phyloP scores from a whole-genome alignment of 75 land plant genomes.

The Pinus tabuliformis region DNA sequence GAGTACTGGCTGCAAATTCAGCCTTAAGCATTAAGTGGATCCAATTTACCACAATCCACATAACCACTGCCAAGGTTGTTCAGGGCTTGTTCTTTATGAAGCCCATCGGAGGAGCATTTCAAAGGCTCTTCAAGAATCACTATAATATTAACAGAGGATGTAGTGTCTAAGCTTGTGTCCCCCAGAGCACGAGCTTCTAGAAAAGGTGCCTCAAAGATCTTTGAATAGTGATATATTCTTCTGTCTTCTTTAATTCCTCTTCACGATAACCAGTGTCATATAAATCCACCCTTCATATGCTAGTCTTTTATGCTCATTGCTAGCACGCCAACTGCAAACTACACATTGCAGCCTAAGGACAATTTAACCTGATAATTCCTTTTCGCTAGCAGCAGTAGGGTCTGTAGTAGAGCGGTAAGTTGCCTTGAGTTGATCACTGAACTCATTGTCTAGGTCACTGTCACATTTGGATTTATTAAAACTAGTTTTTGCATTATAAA shows the following conservation, averaged over 20 bases:
- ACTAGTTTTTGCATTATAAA: too few species aligned
- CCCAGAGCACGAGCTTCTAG: conserved; percentile 86
- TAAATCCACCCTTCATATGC: conserved; percentile 94
- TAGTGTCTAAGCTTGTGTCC: conserved; percentile 62
- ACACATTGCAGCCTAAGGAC: conserved; percentile 87
- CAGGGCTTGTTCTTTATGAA: conserved; percentile 90
- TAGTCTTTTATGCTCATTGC: conserved; percentile 63
- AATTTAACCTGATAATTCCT: conserved; percentile 53
- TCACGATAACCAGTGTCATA: conserved; percentile 93
- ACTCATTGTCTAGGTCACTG: too few species aligned
- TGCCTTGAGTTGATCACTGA: too few species aligned
- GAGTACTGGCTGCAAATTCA: too few species aligned
- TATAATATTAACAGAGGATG: conserved; percentile 57
- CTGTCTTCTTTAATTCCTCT: conserved; percentile 83
- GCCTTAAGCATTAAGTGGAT: conserved; percentile 5
- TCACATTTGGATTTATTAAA: too few species aligned
- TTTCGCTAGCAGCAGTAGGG: too few species aligned
- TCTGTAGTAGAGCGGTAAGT: too few species aligned
- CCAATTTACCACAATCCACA: conserved; percentile 75
- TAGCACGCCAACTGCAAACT: conserved; percentile 74
- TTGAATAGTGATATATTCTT: conserved; percentile 71
- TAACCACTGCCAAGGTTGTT: conserved; percentile 91
- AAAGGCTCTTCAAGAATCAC: conserved; percentile 73
- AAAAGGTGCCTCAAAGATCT: conserved; percentile 91
- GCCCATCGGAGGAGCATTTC: conserved; percentile 89